Evolutionary conservation across 2,329 filamentous ascomycete genomes (phyloP).

Genomic region (Fusarium sp.): DNA sequence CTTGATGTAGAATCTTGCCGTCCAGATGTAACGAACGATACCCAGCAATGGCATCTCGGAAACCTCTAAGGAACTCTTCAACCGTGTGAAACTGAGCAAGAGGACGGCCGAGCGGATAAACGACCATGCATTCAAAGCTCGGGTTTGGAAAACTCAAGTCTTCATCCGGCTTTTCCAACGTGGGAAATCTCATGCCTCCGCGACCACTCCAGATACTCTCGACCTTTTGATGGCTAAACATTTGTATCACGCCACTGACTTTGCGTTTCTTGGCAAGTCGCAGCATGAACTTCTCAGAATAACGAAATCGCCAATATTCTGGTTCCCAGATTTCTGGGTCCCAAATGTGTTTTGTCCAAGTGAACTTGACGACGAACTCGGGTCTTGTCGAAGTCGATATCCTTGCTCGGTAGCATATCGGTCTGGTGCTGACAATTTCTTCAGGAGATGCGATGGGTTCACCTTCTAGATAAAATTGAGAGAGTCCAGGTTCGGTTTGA

Average conservation of each 20-base stretch:
- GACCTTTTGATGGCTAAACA: slow-evolving; percentile 25
- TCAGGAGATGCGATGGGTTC: slow-evolving; percentile 18
- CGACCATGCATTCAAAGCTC: slow-evolving; percentile 6
- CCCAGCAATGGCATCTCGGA: slow-evolving; percentile 49
- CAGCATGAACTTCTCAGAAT: slow-evolving; percentile 29
- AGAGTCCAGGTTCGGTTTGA: not conserved
- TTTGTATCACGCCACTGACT: slow-evolving; percentile 25
- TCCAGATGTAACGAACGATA: slow-evolving; percentile 47
- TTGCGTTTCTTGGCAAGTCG: slow-evolving; percentile 21
- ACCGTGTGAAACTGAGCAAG: slow-evolving; percentile 40
- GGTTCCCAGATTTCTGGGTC: too few species aligned
- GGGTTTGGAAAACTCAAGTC: too few species aligned
- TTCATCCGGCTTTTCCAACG: too few species aligned
- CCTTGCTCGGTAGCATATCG: slow-evolving; percentile 30
- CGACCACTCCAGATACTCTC: not conserved
- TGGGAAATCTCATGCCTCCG: too few species aligned
- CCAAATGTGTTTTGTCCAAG: slow-evolving; percentile 1
- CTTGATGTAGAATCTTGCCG: slow-evolving; percentile 48
- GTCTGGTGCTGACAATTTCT: slow-evolving; percentile 27
- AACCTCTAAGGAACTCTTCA: slow-evolving; percentile 46
- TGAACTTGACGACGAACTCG: slow-evolving; percentile 33
- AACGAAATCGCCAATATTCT: too few species aligned
- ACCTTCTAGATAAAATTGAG: not conserved
- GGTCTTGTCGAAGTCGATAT: not conserved
- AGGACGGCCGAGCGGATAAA: slow-evolving; percentile 24